phyloP scores from a whole-genome alignment of 2,329 filamentous ascomycete genomes.

The Hypoxylon sp. region DNA sequence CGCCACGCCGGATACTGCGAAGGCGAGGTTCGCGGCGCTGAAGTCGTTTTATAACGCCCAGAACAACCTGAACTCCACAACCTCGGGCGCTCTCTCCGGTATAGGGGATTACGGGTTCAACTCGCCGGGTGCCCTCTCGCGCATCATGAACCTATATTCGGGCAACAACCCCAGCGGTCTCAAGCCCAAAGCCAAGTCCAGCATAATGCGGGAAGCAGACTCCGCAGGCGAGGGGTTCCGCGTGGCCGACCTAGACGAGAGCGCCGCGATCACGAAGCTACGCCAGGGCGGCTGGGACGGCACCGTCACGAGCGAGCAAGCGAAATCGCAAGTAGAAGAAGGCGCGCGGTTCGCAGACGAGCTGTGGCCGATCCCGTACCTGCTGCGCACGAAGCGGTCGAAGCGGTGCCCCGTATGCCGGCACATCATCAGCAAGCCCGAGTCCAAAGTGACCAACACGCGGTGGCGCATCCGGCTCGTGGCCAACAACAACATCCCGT shows the following conservation, averaged over 20 bases:
- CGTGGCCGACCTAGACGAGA: conserved; percentile 73
- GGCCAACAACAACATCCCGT: conserved; percentile 89
- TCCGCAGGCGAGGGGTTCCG: conserved; percentile 79
- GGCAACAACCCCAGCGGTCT: conserved; percentile 73
- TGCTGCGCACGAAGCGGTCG: conserved; percentile 90
- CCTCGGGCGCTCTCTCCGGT: conserved; percentile 65
- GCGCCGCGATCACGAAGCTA: conserved; percentile 71
- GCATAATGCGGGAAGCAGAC: conserved; percentile 85
- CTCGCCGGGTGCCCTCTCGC: conserved; percentile 84
- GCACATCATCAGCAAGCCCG: conserved; percentile 95
- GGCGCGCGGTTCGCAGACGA: conserved; percentile 77
- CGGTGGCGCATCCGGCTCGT: conserved; percentile 94
- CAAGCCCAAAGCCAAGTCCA: conserved; percentile 75
- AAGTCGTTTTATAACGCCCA: conserved; percentile 87
- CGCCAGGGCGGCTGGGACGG: conserved; percentile 73
- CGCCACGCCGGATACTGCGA: conserved; percentile 70
- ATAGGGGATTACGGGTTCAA: conserved; percentile 71
- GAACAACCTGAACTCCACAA: conserved; percentile 70
- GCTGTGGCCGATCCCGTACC: conserved; percentile 83
- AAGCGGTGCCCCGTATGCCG: conserved; percentile 94
- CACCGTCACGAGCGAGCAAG: conserved; percentile 68
- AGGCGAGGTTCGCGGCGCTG: conserved; percentile 74
- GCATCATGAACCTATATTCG: conserved; percentile 94
- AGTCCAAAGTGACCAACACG: conserved; percentile 88
- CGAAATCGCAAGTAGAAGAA: conserved; percentile 64